Evolutionary conservation across 257 asterid genomes (phyloP).

Genomic region (Plectranthus barbatus): DNA sequence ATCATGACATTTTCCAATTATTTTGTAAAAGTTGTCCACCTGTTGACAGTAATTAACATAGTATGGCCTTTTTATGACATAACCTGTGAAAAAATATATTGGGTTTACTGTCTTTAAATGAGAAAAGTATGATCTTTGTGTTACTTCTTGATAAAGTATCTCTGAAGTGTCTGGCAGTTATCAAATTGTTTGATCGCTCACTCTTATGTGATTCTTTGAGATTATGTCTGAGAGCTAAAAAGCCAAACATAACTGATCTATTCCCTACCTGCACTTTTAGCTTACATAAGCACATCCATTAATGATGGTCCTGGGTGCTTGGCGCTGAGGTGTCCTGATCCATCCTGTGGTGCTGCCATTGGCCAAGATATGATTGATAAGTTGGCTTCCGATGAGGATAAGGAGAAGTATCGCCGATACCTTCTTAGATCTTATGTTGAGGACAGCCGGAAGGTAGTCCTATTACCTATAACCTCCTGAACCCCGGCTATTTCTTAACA

Average conservation of each 20-base stretch:
- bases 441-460: constrained; percentile 81
- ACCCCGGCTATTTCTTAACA: constrained; percentile 7
- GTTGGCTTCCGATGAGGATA: constrained; percentile 53
- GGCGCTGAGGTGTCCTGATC: constrained; percentile 82
- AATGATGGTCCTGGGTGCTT: constrained; percentile 95
- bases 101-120: background rate
- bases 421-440: constrained; percentile 87
- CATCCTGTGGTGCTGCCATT: constrained; percentile 72
- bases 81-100: background rate
- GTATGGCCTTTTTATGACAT: background rate
- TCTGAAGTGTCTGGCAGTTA: background rate
- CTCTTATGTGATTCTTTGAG: background rate
- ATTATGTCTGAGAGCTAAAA: background rate
- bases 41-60: background rate
- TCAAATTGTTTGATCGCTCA: background rate
- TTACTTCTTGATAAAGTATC: background rate
- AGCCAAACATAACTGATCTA: background rate
- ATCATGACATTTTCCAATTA: background rate
- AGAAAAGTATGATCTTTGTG: background rate
- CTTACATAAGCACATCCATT: constrained; percentile 75
- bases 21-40: background rate
- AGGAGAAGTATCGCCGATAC: constrained; percentile 71
- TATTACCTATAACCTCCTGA: constrained; percentile 8
- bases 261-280: constrained; percentile 31
- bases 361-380: constrained; percentile 71